A percentile compares a stretch with the other conserved stretches of the same genome.
Evolutionary conservation across 2,329 filamentous ascomycete species (phyloP).

Genomic region (Lachnellula hyalina): DNA sequence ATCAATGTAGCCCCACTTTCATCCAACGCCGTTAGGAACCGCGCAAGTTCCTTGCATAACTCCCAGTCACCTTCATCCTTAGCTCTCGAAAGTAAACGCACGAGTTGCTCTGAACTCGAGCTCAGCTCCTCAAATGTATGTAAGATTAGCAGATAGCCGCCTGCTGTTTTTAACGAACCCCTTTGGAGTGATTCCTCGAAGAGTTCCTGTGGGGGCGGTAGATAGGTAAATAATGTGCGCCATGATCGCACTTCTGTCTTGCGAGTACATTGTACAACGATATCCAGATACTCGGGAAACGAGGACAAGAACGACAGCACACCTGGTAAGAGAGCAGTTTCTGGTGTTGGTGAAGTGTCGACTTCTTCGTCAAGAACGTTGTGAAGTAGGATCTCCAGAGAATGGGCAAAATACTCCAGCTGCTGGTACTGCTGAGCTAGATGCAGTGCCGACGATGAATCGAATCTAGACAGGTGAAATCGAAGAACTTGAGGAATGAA

Average conservation of each 20-base stretch:
- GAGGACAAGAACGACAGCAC: constrained; percentile 62
- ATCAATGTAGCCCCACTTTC: constrained; percentile 74
- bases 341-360: constrained; percentile 61
- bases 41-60: constrained; percentile 85
- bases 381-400: constrained; percentile 85
- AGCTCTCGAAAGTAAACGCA: constrained; percentile 73
- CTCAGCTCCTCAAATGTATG: constrained; percentile 73
- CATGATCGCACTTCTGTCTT: constrained; percentile 96
- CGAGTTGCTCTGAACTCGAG: constrained; percentile 68
- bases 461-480: constrained; percentile 69
- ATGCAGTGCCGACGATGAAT: constrained; percentile 73
- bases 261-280: constrained; percentile 92
- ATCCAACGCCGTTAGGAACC: constrained; percentile 93
- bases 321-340: constrained; percentile 58
- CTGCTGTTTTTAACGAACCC: constrained; percentile 87
- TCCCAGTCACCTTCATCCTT: constrained; percentile 90
- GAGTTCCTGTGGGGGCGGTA: constrained; percentile 83
- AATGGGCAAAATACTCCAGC: constrained; percentile 88
- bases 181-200: constrained; percentile 88
- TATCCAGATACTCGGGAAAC: constrained; percentile 83
- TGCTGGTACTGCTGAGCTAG: constrained; percentile 81
- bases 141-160: constrained; percentile 90
- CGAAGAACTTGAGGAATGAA: constrained; percentile 86
- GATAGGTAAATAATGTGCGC: constrained; percentile 86
- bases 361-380: constrained; percentile 93